Base-by-base conservation (phyloP, 2,329 filamentous ascomycete species). In the Cyclaneusma minus region DNA sequence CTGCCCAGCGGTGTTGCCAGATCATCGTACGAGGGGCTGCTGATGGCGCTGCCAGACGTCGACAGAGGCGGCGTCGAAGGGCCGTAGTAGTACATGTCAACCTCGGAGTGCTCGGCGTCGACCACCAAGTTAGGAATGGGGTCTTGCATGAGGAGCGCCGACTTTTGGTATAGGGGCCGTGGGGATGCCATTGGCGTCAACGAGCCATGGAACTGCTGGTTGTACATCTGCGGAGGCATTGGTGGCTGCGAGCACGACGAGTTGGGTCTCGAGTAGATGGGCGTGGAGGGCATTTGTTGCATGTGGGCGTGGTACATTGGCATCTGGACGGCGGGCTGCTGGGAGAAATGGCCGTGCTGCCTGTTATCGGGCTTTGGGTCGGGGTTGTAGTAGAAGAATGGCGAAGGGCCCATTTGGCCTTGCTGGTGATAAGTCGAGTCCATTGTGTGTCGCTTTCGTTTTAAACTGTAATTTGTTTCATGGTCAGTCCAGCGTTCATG, bases 31-130 rank as follows among this genome's bases (percentile, higher is more conserved):
- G 77, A 77, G 27, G 87, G 83, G 63, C 83, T 93, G 58, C 81
- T 83, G 44, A 83, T 77, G 30, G 69, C 73, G 61, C 84, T 93
- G 38, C 79, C 78, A 16, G 82, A 77, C 3, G 79, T 75, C 13
- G 85, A 93, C 42, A 94, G 64, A 23, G 84, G 79, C 25, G 85
- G 85, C 12, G 85, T 94, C 6, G 82, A 74, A 17, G 85, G 85
- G 46, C 81, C 82, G 54, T 75, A 80, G 37, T 71, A 65, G 40
- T 61, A 53, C 38, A 48, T 41, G 32, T 76, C 69, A 16, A 55
- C 52, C 40, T 73, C 64, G 41, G 62, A 57, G 34, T 79, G 67
- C 40, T 84, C 76, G 10, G 80, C 82, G 51, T 92, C 79, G 37
- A 92, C 56, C 43, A 83, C 62, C 38, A 68, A 54, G 52, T 51